phyloP scores from a whole-genome alignment of 2,329 filamentous ascomycete genomes.

The Claviceps quebecensis region DNA sequence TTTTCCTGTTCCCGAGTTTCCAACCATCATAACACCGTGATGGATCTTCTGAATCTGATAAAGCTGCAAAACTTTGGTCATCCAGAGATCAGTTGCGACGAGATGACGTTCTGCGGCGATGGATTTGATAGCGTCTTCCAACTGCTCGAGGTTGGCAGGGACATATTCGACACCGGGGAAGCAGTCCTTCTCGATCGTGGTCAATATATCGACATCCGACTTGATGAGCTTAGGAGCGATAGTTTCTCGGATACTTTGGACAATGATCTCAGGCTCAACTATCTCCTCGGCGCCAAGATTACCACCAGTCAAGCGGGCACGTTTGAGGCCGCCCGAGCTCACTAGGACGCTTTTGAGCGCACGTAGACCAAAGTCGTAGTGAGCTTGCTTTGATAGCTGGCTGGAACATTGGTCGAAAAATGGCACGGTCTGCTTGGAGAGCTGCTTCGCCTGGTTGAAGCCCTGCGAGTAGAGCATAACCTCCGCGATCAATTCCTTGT shows the following conservation, averaged over 20 bases:
- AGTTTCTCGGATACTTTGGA: slow-evolving; percentile 95
- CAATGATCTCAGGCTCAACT: slow-evolving; percentile 92
- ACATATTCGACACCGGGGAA: slow-evolving; percentile 93
- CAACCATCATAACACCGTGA: slow-evolving; percentile 99
- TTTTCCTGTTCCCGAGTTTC: slow-evolving; percentile 93
- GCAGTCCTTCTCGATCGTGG: slow-evolving; percentile 64
- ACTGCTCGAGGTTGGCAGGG: slow-evolving; percentile 66
- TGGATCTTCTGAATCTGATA: slow-evolving; percentile 98
- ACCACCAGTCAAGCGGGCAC: slow-evolving; percentile 53
- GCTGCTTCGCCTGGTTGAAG: slow-evolving; percentile 86
- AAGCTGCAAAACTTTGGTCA: slow-evolving; percentile 91
- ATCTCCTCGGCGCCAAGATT: slow-evolving; percentile 51
- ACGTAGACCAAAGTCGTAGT: slow-evolving; percentile 97
- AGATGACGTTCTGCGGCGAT: slow-evolving; percentile 76
- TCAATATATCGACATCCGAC: slow-evolving; percentile 79
- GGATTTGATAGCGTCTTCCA: slow-evolving; percentile 68
- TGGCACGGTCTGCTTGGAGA: slow-evolving; percentile 91
- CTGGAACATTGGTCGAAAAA: slow-evolving; percentile 89
- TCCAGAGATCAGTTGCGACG: slow-evolving; percentile 87
- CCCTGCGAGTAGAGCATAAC: slow-evolving; percentile 99
- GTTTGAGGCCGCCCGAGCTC: slow-evolving; percentile 91
- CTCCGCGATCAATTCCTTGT: slow-evolving; percentile 98
- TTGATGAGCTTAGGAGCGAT: slow-evolving; percentile 96
- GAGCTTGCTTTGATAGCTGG: slow-evolving; percentile 83
- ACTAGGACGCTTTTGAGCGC: slow-evolving; percentile 96